These are phyloP conservation scores for Aspergillus sp. DNA, from an alignment of 2,329 filamentous ascomycete genomes.

Conservation along the genomic window DNA sequence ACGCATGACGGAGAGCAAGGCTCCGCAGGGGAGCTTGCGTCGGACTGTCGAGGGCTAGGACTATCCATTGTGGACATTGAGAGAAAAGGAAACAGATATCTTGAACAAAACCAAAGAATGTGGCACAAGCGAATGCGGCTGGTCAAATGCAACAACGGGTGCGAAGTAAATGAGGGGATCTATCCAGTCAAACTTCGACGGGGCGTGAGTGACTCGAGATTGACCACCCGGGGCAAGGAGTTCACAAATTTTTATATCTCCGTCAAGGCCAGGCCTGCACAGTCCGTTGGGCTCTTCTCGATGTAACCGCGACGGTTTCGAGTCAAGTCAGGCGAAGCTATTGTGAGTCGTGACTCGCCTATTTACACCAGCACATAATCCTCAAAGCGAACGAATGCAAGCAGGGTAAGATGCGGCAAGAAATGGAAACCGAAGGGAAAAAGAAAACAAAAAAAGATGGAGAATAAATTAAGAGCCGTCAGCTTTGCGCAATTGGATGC, in stretches of 20 bases:
- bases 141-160: constrained; percentile 14
- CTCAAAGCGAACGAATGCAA: constrained; percentile 18
- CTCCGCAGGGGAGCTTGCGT: constrained; percentile 32
- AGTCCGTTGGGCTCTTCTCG: constrained; percentile 11
- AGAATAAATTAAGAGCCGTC: constrained; percentile 13
- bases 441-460: constrained; percentile 9
- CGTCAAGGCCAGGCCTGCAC: constrained; percentile 8
- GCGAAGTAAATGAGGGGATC: constrained; percentile 9
- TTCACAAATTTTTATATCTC: constrained; percentile 24
- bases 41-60: constrained; percentile 28
- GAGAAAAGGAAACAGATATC: constrained; percentile 10
- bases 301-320: constrained; percentile 22
- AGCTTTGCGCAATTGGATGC: constrained; percentile 16
- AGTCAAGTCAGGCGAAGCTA: constrained; percentile 21
- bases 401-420: constrained; percentile 4
- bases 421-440: constrained; percentile 12
- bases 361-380: constrained; percentile 21
- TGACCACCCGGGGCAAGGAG: constrained; percentile 18
- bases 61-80: constrained; percentile 28
- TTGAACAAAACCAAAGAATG: constrained; percentile 4
- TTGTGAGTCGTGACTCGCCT: constrained; percentile 19
- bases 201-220: constrained; percentile 14
- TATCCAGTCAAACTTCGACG: constrained; percentile 9
- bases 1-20: constrained; percentile 28
- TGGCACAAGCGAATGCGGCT: constrained; percentile 11